These are phyloP conservation scores for Xylaria sp. DNA, from an alignment of 2,329 filamentous ascomycete species.

Conservation along the genomic window DNA sequence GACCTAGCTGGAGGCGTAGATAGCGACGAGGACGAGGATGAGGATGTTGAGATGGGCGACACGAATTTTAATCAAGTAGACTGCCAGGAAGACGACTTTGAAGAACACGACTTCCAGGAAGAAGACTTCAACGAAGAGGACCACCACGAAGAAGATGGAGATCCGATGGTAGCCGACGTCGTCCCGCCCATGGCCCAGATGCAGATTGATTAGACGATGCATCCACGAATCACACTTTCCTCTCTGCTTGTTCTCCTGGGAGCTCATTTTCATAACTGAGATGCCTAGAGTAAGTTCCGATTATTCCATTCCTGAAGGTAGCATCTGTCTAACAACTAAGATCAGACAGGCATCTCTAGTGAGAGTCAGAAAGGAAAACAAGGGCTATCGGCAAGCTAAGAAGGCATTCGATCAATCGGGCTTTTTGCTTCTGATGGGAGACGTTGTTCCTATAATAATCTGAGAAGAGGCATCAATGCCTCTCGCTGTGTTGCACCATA, in stretches of 20 bases:
- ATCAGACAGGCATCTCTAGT: background rate
- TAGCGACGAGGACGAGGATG: conserved; percentile 20
- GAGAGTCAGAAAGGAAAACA: background rate
- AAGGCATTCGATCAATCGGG: too few species aligned
- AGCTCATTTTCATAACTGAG: background rate
- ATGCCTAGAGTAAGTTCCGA: background rate
- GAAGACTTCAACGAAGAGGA: background rate
- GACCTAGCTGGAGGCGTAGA: conserved; percentile 11
- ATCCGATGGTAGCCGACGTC: background rate
- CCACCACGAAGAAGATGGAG: background rate
- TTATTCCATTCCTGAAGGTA: background rate
- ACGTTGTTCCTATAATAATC: too few species aligned
- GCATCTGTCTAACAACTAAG: background rate
- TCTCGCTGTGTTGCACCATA: too few species aligned
- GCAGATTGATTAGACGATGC: background rate
- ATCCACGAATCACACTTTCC: background rate
- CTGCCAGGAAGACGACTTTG: too few species aligned
- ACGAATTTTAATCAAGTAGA: background rate
- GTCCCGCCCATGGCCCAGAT: background rate
- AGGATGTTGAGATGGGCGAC: conserved; percentile 1
- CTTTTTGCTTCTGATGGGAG: too few species aligned
- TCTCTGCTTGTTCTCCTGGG: too few species aligned
- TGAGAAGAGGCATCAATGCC: too few species aligned
- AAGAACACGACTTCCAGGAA: background rate
- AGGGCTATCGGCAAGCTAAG: too few species aligned